Conservation (phyloP, 2,329 filamentous ascomycete species). For the Aspergillus carbonarius region DNA sequence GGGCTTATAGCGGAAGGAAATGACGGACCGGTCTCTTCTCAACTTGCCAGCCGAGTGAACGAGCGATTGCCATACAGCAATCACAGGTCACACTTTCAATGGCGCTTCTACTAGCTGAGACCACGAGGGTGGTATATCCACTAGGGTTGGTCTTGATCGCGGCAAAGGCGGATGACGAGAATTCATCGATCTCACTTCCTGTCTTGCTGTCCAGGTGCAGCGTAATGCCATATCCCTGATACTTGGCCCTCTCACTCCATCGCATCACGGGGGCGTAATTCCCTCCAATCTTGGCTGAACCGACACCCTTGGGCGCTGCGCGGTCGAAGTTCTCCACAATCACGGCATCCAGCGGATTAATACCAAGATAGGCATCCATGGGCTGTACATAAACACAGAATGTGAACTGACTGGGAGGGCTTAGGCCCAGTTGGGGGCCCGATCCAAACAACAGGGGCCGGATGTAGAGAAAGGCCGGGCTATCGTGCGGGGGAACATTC, state of each 20-base stretch:
- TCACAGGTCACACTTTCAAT: conserved; percentile 33
- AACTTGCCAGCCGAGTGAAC: conserved; percentile 33
- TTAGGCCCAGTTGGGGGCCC: conserved; percentile 24
- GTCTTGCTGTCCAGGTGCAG: conserved; percentile 36
- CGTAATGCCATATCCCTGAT: conserved; percentile 33
- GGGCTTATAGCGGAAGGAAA: background rate
- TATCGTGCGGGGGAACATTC: conserved; percentile 17
- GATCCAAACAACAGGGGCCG: conserved; percentile 36
- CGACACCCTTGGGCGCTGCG: conserved; percentile 34
- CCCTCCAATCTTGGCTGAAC: conserved; percentile 37
- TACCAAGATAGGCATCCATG: conserved; percentile 1
- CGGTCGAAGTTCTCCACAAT: conserved; percentile 39
- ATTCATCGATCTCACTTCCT: conserved; percentile 36
- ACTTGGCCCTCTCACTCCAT: conserved; percentile 30
- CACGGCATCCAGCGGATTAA: conserved; percentile 17
- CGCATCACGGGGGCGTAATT: conserved; percentile 40
- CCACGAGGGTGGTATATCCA: conserved; percentile 24
- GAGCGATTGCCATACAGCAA: conserved; percentile 25
- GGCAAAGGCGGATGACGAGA: conserved; percentile 35
- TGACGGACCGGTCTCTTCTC: conserved; percentile 26
- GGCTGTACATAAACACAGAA: conserved; percentile 35
- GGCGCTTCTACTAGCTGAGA: conserved; percentile 30
- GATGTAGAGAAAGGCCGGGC: conserved; percentile 35
- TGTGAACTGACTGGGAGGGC: conserved; percentile 24
- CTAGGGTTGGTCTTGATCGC: conserved; percentile 27